Evolutionary conservation across 2,329 filamentous ascomycete species (phyloP).

Genomic region (Pseudocercospora musae): DNA sequence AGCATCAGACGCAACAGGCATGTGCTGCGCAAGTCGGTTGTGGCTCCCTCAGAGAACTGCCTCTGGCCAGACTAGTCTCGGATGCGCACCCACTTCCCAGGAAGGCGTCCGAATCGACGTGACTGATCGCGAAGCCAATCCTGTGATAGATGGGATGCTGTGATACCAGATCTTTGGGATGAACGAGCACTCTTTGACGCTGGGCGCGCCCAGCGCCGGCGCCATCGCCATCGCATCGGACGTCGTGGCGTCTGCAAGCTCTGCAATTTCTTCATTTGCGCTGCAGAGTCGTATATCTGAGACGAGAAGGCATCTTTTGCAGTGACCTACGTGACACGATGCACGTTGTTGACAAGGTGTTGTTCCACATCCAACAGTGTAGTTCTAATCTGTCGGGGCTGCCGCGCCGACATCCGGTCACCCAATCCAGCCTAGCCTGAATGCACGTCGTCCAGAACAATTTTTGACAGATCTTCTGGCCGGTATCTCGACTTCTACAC

Average conservation of each 20-base stretch:
- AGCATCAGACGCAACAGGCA: neutral
- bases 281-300: neutral
- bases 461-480: neutral
- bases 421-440: neutral
- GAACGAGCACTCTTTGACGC: neutral
- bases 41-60: neutral
- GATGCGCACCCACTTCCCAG: neutral
- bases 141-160: neutral
- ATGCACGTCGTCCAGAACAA: neutral
- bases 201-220: neutral
- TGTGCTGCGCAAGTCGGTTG: neutral
- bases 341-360: neutral
- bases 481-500: neutral
- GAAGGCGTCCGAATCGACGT: neutral
- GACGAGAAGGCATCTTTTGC: neutral
- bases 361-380: neutral
- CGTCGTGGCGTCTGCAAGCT: neutral
- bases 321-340: neutral
- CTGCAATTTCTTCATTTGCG: conserved; percentile 1
- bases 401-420: neutral
- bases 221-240: neutral
- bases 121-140: neutral
- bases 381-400: neutral
- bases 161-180: neutral
- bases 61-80: neutral